These are phyloP conservation scores for Ophiostoma sp. DNA, from an alignment of 2,329 filamentous ascomycete species.

Conservation along the genomic window DNA sequence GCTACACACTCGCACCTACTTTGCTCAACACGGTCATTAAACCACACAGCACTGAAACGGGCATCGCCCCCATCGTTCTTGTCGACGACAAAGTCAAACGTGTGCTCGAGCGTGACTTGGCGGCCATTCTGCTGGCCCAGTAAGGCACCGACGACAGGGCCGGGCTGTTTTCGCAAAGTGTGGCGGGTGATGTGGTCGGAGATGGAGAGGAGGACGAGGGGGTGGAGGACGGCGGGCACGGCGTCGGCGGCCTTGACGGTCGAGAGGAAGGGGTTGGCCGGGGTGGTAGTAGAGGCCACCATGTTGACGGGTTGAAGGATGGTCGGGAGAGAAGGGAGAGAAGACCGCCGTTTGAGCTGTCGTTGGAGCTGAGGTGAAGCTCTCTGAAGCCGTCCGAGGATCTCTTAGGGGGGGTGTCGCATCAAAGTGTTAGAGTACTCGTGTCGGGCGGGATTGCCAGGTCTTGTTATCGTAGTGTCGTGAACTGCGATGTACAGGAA, in stretches of 20 bases:
- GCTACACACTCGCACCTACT: conserved; percentile 57
- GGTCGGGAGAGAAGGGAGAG: background rate
- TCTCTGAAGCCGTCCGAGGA: background rate
- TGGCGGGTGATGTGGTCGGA: conserved; percentile 96
- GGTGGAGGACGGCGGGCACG: conserved; percentile 82
- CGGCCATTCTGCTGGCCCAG: conserved; percentile 89
- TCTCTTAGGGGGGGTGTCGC: background rate
- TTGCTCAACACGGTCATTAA: conserved; percentile 75
- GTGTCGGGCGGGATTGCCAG: background rate
- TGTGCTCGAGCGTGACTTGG: conserved; percentile 87
- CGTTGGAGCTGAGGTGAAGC: conserved; percentile 2
- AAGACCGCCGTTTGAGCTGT: background rate
- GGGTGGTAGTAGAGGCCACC: conserved; percentile 4
- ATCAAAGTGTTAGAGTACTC: background rate
- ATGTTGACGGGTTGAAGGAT: background rate
- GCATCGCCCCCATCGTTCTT: conserved; percentile 55
- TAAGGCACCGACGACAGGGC: conserved; percentile 82
- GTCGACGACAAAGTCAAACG: conserved; percentile 74
- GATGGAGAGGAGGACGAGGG: conserved; percentile 91
- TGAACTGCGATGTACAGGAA: too few species aligned
- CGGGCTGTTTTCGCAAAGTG: conserved; percentile 70
- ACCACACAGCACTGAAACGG: conserved; percentile 69
- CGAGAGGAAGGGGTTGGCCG: conserved; percentile 61
- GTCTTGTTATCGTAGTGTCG: background rate
- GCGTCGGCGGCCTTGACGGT: conserved; percentile 69